Percentiles rank a stretch among this genome's conserved stretches.
phyloP scores from a whole-genome alignment of 2,329 filamentous ascomycete genomes.

The Bisporella sp. region DNA sequence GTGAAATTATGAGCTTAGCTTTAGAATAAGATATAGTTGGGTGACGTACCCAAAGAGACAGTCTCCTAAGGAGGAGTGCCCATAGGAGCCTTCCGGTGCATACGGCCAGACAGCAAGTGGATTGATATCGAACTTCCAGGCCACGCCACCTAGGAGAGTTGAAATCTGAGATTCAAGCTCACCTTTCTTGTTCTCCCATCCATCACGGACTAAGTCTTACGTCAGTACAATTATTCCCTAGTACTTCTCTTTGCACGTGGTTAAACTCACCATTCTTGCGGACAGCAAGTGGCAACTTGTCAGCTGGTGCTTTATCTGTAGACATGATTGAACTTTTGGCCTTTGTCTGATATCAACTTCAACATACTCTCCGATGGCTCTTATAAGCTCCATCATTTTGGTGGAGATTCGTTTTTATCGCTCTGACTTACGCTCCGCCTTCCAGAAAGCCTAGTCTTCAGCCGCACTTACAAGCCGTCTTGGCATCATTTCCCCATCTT shows the following conservation, averaged over 20 bases:
- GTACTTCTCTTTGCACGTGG: too few relatives aligned
- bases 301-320: conserved; percentile 32
- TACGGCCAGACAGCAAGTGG: conserved; percentile 42
- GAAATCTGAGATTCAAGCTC: conserved; percentile 38
- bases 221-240: neutral
- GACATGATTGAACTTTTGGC: conserved; percentile 3
- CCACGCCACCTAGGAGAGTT: conserved; percentile 33
- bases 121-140: conserved; percentile 44
- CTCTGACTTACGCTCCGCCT: too few relatives aligned
- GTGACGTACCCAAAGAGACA: conserved; percentile 36
- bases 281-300: conserved; percentile 43
- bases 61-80: conserved; percentile 34
- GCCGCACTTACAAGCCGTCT: too few relatives aligned
- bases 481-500: too few relatives aligned
- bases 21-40: neutral
- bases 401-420: too few relatives aligned
- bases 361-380: too few relatives aligned
- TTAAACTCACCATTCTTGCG: conserved; percentile 42
- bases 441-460: too few relatives aligned
- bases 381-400: too few relatives aligned
- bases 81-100: conserved; percentile 27
- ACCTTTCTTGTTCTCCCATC: conserved; percentile 41
- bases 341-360: too few relatives aligned
- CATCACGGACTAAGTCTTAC: conserved; percentile 33
- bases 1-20: neutral